Evolutionary conservation across 768 basidiomycete genomes (phyloP).

Genomic region (Panaeolus papilionaceus): DNA sequence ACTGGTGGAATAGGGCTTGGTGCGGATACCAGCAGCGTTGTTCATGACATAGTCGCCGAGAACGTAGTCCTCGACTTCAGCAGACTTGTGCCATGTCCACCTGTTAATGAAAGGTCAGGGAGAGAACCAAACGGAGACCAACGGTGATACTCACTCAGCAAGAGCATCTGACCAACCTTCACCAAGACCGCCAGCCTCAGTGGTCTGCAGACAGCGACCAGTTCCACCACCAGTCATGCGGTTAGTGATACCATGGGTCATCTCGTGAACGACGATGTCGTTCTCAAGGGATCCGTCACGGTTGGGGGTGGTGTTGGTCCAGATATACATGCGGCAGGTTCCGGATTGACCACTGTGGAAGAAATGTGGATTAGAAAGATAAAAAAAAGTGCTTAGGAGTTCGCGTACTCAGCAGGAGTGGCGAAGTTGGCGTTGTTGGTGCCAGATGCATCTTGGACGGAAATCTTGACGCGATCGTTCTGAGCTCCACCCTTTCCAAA

Average conservation of each 20-base stretch:
- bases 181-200: conserved; percentile 71
- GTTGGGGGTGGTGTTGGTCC: conserved; percentile 32
- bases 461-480: conserved; percentile 57
- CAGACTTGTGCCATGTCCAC: conserved; percentile 47
- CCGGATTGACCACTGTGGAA: conserved; percentile 43
- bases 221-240: conserved; percentile 62
- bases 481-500: conserved; percentile 57
- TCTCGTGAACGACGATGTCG: conserved; percentile 59
- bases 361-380: background rate
- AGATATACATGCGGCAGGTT: conserved; percentile 36
- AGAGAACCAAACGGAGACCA: background rate
- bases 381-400: background rate
- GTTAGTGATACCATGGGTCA: conserved; percentile 54
- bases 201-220: conserved; percentile 64
- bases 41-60: conserved; percentile 59
- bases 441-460: conserved; percentile 56
- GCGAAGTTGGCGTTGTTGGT: conserved; percentile 51
- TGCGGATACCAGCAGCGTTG: conserved; percentile 54
- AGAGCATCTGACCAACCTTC: conserved; percentile 72
- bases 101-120: conserved; percentile 17
- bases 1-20: conserved; percentile 61
- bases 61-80: conserved; percentile 41
- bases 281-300: conserved; percentile 57
- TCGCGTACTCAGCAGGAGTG: conserved; percentile 48
- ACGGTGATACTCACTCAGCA: conserved; percentile 39